A percentile compares a stretch with the other conserved stretches of the same genome.
Evolutionary conservation across 2,329 filamentous ascomycete species (phyloP).

Genomic region (Ophidiomyces ophidiicola): DNA sequence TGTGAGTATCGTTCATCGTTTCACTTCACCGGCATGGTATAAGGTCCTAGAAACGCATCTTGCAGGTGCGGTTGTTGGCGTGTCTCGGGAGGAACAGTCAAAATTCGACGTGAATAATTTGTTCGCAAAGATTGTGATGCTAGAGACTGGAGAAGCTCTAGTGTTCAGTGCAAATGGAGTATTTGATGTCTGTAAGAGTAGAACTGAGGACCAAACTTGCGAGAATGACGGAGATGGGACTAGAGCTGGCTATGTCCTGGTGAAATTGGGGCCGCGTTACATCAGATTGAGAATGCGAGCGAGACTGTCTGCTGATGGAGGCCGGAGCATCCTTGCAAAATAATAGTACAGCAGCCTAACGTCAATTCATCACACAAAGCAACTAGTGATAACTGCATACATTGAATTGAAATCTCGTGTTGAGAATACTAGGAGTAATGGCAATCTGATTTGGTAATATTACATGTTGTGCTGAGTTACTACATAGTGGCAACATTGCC

Average conservation of each 20-base stretch:
- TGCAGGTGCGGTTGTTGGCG: conserved; percentile 28
- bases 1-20: conserved; percentile 60
- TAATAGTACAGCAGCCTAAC: not conserved
- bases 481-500: too few species aligned
- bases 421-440: too few species aligned
- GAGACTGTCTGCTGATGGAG: conserved; percentile 36
- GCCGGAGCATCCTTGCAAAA: conserved; percentile 28
- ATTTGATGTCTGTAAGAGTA: conserved; percentile 20
- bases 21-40: conserved; percentile 55
- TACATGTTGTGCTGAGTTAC: too few species aligned
- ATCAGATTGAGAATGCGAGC: conserved; percentile 31
- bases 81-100: conserved; percentile 16
- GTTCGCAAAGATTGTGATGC: conserved; percentile 37
- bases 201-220: not conserved
- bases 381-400: too few species aligned
- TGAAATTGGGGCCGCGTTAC: conserved; percentile 23
- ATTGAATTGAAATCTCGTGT: too few species aligned
- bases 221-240: conserved; percentile 13
- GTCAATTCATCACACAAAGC: too few species aligned
- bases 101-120: conserved; percentile 21
- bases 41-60: conserved; percentile 37
- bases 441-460: too few species aligned
- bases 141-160: conserved; percentile 39
- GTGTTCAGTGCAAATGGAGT: conserved; percentile 39
- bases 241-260: conserved; percentile 8